A percentile compares a stretch with the other conserved stretches of the same genome.
These are phyloP conservation scores for Antrodiella citrinella DNA, from an alignment of 768 basidiomycete species.

Conservation along the genomic window DNA sequence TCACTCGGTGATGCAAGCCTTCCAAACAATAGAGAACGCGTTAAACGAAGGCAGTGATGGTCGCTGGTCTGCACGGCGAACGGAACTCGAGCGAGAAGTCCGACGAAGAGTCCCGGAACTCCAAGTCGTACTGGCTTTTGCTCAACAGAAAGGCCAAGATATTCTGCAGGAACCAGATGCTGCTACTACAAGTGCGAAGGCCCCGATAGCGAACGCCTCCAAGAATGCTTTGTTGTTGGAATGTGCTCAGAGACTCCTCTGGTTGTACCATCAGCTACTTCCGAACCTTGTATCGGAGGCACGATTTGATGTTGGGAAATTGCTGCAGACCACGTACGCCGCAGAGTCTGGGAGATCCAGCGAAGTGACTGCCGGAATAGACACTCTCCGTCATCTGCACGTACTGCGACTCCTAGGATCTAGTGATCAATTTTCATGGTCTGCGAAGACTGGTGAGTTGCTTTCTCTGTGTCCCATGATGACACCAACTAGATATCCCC, in stretches of 20 bases:
- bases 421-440: conserved; percentile 76
- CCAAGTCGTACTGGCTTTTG: conserved; percentile 76
- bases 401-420: conserved; percentile 65
- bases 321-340: conserved; percentile 43
- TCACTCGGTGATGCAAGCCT: conserved; percentile 39
- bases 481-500: not conserved
- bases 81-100: conserved; percentile 70
- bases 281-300: conserved; percentile 70
- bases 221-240: conserved; percentile 61
- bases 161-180: not conserved
- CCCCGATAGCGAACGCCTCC: conserved; percentile 26
- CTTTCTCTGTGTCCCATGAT: not conserved
- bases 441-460: conserved; percentile 53
- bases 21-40: conserved; percentile 52
- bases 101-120: conserved; percentile 79
- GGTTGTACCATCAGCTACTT: conserved; percentile 76
- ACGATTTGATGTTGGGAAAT: conserved; percentile 80
- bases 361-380: conserved; percentile 29
- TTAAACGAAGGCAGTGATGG: conserved; percentile 35
- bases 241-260: conserved; percentile 70
- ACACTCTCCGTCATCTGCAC: conserved; percentile 67
- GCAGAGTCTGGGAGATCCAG: conserved; percentile 10
- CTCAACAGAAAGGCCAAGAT: conserved; percentile 38
- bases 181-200: conserved; percentile 10
- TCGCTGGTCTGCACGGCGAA: conserved; percentile 59